phyloP scores from a whole-genome alignment of 2,329 filamentous ascomycete species.

The Aspergillus fijiensis region DNA sequence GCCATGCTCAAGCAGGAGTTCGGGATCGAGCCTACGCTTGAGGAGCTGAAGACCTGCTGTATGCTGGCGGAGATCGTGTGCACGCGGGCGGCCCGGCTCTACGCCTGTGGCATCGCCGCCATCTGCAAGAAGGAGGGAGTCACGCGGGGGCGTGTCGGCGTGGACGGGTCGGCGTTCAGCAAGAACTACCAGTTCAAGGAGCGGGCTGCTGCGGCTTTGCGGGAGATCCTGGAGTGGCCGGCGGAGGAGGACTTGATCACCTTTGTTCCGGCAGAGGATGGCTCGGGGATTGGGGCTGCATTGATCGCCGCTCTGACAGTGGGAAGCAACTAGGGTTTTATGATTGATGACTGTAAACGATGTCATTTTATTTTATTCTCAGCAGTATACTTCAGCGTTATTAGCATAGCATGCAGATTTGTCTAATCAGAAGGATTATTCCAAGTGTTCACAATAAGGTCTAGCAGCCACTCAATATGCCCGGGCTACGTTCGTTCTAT shows the following conservation, averaged over 20 bases:
- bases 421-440: background rate
- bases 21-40: constrained; percentile 64
- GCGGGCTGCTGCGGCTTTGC: constrained; percentile 4
- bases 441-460: no score
- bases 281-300: constrained; percentile 85
- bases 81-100: constrained; percentile 85
- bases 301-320: constrained; percentile 69
- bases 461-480: no score
- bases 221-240: constrained; percentile 64
- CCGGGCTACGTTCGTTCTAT: no score
- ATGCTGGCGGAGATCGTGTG: constrained; percentile 90
- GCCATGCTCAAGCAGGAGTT: constrained; percentile 72
- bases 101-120: constrained; percentile 90
- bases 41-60: constrained; percentile 83
- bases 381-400: background rate
- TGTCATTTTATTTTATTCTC: background rate
- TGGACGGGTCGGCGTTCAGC: constrained; percentile 93
- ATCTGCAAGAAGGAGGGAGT: constrained; percentile 93
- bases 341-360: background rate
- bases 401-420: background rate
- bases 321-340: background rate
- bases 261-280: constrained; percentile 82
- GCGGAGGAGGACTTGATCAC: constrained; percentile 76
- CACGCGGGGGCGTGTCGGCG: constrained; percentile 81
- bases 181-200: constrained; percentile 36